Evolutionary conservation across 345 rosid genomes (phyloP), one percentile per base, ranked within the genome.

Genomic region (Zanthoxylum bungeanum): DNA sequence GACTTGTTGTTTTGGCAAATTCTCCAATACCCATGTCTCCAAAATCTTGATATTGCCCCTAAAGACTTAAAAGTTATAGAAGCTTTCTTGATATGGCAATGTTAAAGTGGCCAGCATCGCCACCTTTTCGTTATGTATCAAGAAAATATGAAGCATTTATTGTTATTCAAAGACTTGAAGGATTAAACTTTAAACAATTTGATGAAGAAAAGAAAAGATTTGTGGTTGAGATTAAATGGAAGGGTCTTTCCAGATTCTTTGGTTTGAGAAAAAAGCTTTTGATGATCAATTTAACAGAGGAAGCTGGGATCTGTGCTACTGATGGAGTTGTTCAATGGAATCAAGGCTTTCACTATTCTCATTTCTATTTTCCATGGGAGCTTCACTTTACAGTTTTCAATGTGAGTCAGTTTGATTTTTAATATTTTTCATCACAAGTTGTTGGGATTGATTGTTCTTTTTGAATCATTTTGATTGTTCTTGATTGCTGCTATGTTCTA

Each of bases 71-170:
- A 44, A 44, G 49, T 44, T 14, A 44, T 44, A 14, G 49, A n/a
- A n/a, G n/a, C n/a, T 34, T 47, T 66, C 33, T 10, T 12, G 2
- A 24, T 4, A 12, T 1, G 12, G 1, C 51, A 65, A 81, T 87
- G 86, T 87, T 79, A n/a, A n/a, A n/a, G 60, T 85, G 89, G 89
- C 76, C 83, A 2, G 83, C 85, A 51, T 85, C 86, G 89, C 85
- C 83, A 34, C 82, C 85, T 9, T 47, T 76, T 58, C 39, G 62
- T 31, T 33, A 58, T 22, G 74, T 75, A 63, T 80, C 88, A 34
- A 82, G 76, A 21, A 88, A 81, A 75, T 83, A 78, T 57, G 87
- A 86, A 70, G 89, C 65, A 21, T 58, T 70, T 46, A 58, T 83
- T 40, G 73, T 72, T 21, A 40, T 88, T 9, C 75, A 75, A 30